These are phyloP conservation scores for Oemleria cerasiformis DNA, from an alignment of 306 rosid species.

Conservation along the genomic window DNA sequence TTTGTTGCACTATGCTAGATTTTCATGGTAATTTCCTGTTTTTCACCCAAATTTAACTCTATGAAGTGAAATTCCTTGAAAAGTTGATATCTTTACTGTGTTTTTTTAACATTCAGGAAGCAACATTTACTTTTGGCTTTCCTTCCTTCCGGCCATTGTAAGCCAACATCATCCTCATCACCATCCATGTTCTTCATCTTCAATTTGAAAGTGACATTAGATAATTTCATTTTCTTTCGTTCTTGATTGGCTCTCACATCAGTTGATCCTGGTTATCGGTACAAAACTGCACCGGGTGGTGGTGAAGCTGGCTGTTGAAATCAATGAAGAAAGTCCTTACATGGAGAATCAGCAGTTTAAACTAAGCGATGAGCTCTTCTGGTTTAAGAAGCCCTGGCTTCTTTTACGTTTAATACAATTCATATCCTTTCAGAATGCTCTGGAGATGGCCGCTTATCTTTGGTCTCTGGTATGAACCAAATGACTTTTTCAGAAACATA, in stretches of 20 bases:
- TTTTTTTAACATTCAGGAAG: conserved; percentile 57
- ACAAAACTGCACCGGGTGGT: conserved; percentile 85
- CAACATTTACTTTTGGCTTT: conserved; percentile 87
- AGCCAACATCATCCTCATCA: conserved; percentile 20
- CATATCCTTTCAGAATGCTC: conserved; percentile 87
- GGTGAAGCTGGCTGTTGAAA: conserved; percentile 82
- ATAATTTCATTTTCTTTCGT: conserved; percentile 1
- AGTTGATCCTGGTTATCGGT: conserved; percentile 82
- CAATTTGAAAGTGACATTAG: conserved; percentile 11
- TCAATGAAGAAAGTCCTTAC: conserved; percentile 42
- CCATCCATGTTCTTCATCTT: background rate
- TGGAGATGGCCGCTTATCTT: conserved; percentile 87
- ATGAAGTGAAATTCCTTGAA: background rate
- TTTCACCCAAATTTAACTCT: background rate
- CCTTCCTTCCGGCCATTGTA: conserved; percentile 87
- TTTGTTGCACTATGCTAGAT: conserved; percentile 72
- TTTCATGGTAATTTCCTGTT: conserved; percentile 63
- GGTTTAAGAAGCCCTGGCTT: conserved; percentile 87
- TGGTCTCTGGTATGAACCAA: conserved; percentile 87
- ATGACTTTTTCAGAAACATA: background rate
- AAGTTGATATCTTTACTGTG: conserved; percentile 12
- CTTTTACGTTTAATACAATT: conserved; percentile 66
- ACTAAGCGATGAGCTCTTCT: conserved; percentile 80
- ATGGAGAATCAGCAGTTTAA: conserved; percentile 45
- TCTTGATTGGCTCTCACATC: conserved; percentile 15